Evolutionary conservation across 306 rosid species (phyloP).

Genomic region (Sophora flavescens): DNA sequence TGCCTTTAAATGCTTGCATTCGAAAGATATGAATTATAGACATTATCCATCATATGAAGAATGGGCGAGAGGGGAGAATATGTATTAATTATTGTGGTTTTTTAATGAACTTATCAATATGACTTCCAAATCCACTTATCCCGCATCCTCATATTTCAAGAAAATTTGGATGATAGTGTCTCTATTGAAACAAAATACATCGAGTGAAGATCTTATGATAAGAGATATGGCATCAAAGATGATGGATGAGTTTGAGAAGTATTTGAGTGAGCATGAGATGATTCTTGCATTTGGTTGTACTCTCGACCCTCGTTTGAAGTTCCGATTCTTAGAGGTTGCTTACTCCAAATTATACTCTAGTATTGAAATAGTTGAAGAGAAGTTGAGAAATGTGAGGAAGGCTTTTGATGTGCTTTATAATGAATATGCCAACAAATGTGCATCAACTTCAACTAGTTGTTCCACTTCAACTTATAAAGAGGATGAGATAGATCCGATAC

Average conservation of each 20-base stretch:
- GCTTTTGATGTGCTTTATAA: conserved; percentile 18
- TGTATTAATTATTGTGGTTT: not conserved
- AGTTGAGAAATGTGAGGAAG: conserved; percentile 28
- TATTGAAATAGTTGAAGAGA: not conserved
- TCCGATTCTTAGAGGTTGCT: not conserved
- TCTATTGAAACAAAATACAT: not conserved
- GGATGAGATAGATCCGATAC: not conserved
- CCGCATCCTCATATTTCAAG: not conserved
- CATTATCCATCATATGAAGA: conserved; percentile 28
- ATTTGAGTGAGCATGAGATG: conserved; percentile 37
- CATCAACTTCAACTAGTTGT: not conserved
- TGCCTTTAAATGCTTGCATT: conserved; percentile 18
- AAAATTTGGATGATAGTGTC: not conserved
- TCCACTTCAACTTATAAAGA: not conserved
- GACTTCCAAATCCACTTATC: not conserved
- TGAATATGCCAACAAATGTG: conserved; percentile 30
- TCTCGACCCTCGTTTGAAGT: conserved; percentile 27
- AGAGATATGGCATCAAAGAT: conserved; percentile 41
- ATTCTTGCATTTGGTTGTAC: conserved; percentile 24
- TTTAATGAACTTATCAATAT: not conserved
- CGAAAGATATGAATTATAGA: not conserved
- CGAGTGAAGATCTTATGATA: conserved; percentile 18
- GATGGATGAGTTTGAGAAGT: conserved; percentile 18
- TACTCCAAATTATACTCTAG: not conserved
- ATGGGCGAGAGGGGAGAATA: conserved; percentile 32